A percentile compares a stretch with the other conserved stretches of the same genome.
These are phyloP conservation scores for Penicillium sp. DNA, from an alignment of 2,329 filamentous ascomycete genomes.

Conservation along the genomic window DNA sequence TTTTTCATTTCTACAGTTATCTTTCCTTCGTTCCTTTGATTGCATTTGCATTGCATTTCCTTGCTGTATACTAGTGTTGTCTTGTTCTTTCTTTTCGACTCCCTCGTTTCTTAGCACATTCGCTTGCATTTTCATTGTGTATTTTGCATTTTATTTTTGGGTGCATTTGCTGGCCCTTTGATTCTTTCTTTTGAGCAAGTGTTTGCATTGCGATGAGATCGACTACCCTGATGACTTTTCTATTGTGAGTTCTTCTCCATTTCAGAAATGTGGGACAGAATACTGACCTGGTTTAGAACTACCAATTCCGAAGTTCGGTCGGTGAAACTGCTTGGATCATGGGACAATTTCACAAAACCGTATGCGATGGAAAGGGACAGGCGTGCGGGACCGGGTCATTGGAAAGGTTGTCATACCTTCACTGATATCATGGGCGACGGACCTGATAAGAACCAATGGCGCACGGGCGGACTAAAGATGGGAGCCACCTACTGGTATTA, in stretches of 20 bases:
- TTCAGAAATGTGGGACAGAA: not conserved
- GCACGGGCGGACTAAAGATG: conserved; percentile 84
- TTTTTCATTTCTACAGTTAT: not conserved
- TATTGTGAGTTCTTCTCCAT: conserved; percentile 29
- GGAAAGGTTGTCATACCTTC: conserved; percentile 86
- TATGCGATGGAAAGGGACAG: conserved; percentile 81
- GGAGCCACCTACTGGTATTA: conserved; percentile 95
- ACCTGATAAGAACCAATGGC: conserved; percentile 56
- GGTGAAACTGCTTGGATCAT: conserved; percentile 83
- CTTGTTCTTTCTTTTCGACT: conserved; percentile 8
- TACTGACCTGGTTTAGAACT: conserved; percentile 28
- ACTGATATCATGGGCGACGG: conserved; percentile 83
- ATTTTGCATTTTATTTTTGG: conserved; percentile 1
- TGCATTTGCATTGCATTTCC: conserved; percentile 15
- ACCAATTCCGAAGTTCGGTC: conserved; percentile 49
- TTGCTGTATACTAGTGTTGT: conserved; percentile 18
- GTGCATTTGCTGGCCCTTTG: conserved; percentile 6
- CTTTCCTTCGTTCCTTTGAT: conserved; percentile 2
- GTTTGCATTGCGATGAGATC: conserved; percentile 30
- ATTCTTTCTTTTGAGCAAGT: conserved; percentile 8
- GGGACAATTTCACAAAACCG: conserved; percentile 84
- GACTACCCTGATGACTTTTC: conserved; percentile 38
- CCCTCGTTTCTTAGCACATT: conserved; percentile 7
- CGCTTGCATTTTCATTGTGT: conserved; percentile 5
- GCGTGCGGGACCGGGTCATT: conserved; percentile 71